phyloP scores from a whole-genome alignment of 441 rosid species.

The Oxalis stricta region DNA sequence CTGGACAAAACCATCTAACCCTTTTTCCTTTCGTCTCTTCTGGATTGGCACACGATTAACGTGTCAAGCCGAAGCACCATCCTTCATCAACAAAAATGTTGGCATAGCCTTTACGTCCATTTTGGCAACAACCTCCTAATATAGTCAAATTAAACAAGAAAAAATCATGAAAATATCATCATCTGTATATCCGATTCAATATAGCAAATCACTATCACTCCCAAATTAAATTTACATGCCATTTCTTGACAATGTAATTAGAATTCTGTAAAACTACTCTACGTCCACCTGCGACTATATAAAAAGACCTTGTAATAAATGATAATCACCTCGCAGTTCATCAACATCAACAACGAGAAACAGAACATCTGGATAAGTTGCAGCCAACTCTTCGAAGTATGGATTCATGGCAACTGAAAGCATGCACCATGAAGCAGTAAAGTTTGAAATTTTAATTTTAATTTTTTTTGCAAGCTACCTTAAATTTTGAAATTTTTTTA shows the following conservation, averaged over 20 bases:
- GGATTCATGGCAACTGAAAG: slow-evolving; percentile 92
- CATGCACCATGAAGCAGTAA: slow-evolving; percentile 84
- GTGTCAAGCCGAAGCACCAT: slow-evolving; percentile 46
- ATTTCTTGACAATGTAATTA: neutral
- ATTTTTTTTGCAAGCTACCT: too few species aligned
- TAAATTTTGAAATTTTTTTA: too few species aligned
- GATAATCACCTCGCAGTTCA: slow-evolving; percentile 59
- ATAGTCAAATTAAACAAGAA: neutral
- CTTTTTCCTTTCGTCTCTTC: slow-evolving; percentile 76
- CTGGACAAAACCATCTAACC: slow-evolving; percentile 49
- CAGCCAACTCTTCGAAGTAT: slow-evolving; percentile 55
- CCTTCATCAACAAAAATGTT: slow-evolving; percentile 63
- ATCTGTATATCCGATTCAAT: neutral
- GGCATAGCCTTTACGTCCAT: slow-evolving; percentile 89
- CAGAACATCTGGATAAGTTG: slow-evolving; percentile 42
- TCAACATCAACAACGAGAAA: slow-evolving; percentile 87
- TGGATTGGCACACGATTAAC: slow-evolving; percentile 79
- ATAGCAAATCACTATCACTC: neutral
- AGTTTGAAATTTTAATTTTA: slow-evolving; percentile 70
- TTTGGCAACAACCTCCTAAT: slow-evolving; percentile 52
- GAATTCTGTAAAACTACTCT: too few species aligned
- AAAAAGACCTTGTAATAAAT: neutral
- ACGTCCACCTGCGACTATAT: too few species aligned
- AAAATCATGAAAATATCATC: neutral
- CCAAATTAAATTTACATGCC: neutral